Evolutionary conservation across 805 yeast species (phyloP).

Genomic region (Ogataea paraovalis): DNA sequence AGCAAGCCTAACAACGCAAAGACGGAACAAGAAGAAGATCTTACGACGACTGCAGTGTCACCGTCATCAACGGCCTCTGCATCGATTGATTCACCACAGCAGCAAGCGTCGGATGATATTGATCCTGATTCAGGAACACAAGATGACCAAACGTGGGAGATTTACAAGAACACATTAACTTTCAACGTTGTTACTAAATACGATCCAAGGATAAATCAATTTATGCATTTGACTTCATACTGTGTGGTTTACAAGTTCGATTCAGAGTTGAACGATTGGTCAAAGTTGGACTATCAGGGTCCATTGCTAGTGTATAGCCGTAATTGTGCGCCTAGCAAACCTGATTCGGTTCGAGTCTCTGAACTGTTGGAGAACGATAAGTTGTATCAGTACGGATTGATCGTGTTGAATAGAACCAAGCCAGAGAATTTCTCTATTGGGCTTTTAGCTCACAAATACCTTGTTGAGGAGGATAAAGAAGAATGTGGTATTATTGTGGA

Average conservation of each 20-base stretch:
- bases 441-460: slow-evolving; percentile 49
- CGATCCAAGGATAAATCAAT: slow-evolving; percentile 66
- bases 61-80: background rate
- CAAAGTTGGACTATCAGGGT: slow-evolving; percentile 66
- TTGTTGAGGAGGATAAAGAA: slow-evolving; percentile 19
- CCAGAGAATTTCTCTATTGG: slow-evolving; percentile 75
- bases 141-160: slow-evolving; percentile 47
- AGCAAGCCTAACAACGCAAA: background rate
- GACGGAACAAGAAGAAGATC: background rate
- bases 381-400: slow-evolving; percentile 59
- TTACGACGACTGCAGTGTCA: background rate
- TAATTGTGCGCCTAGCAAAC: slow-evolving; percentile 13
- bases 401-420: slow-evolving; percentile 61
- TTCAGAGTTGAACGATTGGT: slow-evolving; percentile 59
- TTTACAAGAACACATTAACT: slow-evolving; percentile 64
- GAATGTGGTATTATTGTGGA: slow-evolving; percentile 58
- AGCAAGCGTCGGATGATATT: background rate
- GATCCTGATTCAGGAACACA: background rate
- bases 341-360: slow-evolving; percentile 8
- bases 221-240: slow-evolving; percentile 66
- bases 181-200: slow-evolving; percentile 75
- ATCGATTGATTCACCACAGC: background rate
- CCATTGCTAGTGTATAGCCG: slow-evolving; percentile 56
- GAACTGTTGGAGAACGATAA: slow-evolving; percentile 36
- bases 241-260: slow-evolving; percentile 67